Conservation (phyloP, 108 stramenopile species). For the Skeletonema potamos region DNA sequence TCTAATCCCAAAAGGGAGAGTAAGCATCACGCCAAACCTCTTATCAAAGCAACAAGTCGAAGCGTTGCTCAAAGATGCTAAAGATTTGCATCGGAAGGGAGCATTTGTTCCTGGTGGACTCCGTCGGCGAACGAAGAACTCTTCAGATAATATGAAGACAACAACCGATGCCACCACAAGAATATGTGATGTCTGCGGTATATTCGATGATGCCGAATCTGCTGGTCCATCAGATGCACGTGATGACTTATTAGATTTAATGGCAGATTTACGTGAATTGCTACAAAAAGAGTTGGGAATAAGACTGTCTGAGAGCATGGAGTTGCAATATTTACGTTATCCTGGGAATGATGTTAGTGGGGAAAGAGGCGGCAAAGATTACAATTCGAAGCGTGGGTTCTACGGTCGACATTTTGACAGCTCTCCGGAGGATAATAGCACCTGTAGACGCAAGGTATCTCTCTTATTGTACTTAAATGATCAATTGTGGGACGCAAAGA, state of each 20-base stretch:
- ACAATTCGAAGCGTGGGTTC: constrained; percentile 2
- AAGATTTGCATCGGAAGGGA: background rate
- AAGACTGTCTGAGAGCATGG: constrained; percentile 15
- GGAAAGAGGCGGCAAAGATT: no score
- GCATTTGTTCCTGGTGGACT: constrained; percentile 10
- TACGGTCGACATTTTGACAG: constrained; percentile 27
- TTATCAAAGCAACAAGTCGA: background rate
- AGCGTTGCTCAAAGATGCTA: constrained; percentile 6
- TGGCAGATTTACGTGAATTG: constrained; percentile 5
- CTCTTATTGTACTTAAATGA: constrained; percentile 22
- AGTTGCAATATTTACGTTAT: constrained; percentile 24
- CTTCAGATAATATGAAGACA: constrained; percentile 3
- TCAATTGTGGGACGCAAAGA: background rate
- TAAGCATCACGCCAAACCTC: constrained; percentile 16
- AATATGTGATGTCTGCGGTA: constrained; percentile 14
- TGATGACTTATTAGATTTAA: constrained; percentile 11
- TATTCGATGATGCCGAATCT: constrained; percentile 25
- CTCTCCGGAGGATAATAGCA: background rate
- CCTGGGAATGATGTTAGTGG: constrained; percentile 4
- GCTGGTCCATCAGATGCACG: background rate
- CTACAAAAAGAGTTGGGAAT: constrained; percentile 1
- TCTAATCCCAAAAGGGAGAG: constrained; percentile 4
- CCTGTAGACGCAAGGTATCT: constrained; percentile 10
- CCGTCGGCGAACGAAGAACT: constrained; percentile 1
- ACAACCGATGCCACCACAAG: constrained; percentile 16